Conservation (phyloP, 2,329 filamentous ascomycete species). For the Colletotrichum phormii region DNA sequence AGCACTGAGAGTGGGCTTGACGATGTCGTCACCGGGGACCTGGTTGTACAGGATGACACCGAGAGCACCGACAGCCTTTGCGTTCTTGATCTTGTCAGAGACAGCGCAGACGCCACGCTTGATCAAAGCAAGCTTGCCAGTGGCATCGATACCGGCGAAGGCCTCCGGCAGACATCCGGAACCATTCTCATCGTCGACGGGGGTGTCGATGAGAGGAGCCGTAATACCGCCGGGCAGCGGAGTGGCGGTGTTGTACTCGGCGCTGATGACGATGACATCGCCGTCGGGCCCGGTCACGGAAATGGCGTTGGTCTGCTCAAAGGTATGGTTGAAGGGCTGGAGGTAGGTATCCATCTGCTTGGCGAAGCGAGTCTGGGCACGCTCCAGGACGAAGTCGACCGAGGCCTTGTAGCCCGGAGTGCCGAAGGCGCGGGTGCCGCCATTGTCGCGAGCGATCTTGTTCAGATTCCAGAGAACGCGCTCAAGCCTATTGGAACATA, state of each 20-base stretch:
- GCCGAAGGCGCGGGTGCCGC: conserved; percentile 64
- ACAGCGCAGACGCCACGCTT: conserved; percentile 57
- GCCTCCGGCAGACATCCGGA: conserved; percentile 55
- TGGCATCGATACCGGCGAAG: conserved; percentile 55
- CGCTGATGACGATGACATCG: conserved; percentile 53
- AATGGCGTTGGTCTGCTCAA: conserved; percentile 54
- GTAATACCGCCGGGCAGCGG: conserved; percentile 50
- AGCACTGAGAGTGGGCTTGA: conserved; percentile 65
- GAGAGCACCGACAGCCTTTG: conserved; percentile 53
- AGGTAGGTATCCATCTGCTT: conserved; percentile 55
- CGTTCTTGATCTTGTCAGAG: conserved; percentile 55
- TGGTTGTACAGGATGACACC: conserved; percentile 72
- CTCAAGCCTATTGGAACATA: conserved; percentile 51
- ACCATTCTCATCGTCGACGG: conserved; percentile 50
- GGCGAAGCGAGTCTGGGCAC: conserved; percentile 44
- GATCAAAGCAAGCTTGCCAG: conserved; percentile 56
- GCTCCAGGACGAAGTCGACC: conserved; percentile 59
- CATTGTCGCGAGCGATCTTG: conserved; percentile 59
- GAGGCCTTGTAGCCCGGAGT: conserved; percentile 63
- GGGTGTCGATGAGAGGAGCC: conserved; percentile 49
- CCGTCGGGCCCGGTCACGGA: conserved; percentile 57
- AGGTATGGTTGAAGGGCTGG: conserved; percentile 51
- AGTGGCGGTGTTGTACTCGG: conserved; percentile 59
- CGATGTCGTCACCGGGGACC: conserved; percentile 52
- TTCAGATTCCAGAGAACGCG: conserved; percentile 59